Evolutionary conservation across 495 filamentous ascomycete species (phyloP).

Genomic region (Aspergillus campestris): DNA sequence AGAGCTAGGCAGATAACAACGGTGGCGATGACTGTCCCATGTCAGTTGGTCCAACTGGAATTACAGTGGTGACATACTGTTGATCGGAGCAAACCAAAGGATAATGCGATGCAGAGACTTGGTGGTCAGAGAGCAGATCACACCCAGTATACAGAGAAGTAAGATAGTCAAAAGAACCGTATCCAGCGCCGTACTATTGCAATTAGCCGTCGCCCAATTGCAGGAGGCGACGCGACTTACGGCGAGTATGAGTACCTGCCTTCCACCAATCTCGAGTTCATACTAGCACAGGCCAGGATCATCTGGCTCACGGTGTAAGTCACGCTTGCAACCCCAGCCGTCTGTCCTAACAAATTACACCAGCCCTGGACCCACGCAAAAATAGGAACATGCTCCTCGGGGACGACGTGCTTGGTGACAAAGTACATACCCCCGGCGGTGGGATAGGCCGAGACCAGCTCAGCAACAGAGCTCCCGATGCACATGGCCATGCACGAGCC

Average conservation of each 20-base stretch:
- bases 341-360: slow-evolving; percentile 55
- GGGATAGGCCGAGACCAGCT: slow-evolving; percentile 55
- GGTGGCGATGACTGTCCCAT: slow-evolving; percentile 39
- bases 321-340: slow-evolving; percentile 49
- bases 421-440: slow-evolving; percentile 60
- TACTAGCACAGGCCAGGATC: slow-evolving; percentile 47
- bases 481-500: slow-evolving; percentile 61
- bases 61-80: slow-evolving; percentile 36
- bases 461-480: slow-evolving; percentile 57
- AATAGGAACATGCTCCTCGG: slow-evolving; percentile 45
- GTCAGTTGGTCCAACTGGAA: not conserved
- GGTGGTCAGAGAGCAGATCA: slow-evolving; percentile 59
- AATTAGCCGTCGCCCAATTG: slow-evolving; percentile 7
- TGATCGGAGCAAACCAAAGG: slow-evolving; percentile 67
- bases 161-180: slow-evolving; percentile 54
- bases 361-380: slow-evolving; percentile 56
- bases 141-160: slow-evolving; percentile 49
- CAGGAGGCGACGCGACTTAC: slow-evolving; percentile 15
- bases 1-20: slow-evolving; percentile 56
- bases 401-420: slow-evolving; percentile 53
- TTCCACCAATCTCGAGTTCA: slow-evolving; percentile 45
- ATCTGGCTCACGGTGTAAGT: slow-evolving; percentile 51
- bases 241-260: slow-evolving; percentile 39
- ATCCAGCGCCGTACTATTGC: slow-evolving; percentile 47
- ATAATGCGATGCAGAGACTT: slow-evolving; percentile 54